phyloP scores from a whole-genome alignment of 2,329 filamentous ascomycete genomes.

The Colletotrichum sp. region DNA sequence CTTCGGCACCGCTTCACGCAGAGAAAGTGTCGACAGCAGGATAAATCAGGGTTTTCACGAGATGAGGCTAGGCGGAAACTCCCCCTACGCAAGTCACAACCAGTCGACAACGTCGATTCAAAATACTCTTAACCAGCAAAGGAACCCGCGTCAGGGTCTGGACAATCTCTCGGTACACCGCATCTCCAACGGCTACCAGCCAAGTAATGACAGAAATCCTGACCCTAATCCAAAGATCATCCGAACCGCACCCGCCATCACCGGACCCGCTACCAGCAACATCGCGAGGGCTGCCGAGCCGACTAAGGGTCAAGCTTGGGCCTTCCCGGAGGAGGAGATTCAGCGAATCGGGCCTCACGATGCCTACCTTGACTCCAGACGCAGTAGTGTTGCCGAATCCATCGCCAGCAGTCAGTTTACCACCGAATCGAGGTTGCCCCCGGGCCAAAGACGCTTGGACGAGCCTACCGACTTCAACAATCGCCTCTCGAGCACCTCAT shows the following conservation, averaged over 20 bases:
- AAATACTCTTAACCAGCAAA: constrained; percentile 70
- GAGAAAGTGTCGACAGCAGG: constrained; percentile 81
- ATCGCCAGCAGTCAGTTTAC: constrained; percentile 82
- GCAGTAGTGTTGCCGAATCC: constrained; percentile 79
- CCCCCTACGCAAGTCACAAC: constrained; percentile 79
- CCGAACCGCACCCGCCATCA: constrained; percentile 77
- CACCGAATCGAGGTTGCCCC: constrained; percentile 72
- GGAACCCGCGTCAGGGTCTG: constrained; percentile 59
- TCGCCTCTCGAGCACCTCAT: constrained; percentile 54
- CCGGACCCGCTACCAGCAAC: constrained; percentile 68
- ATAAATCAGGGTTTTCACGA: constrained; percentile 76
- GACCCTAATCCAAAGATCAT: constrained; percentile 56
- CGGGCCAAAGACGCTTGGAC: constrained; percentile 75
- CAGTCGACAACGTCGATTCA: constrained; percentile 78
- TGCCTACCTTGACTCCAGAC: constrained; percentile 67
- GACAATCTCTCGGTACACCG: constrained; percentile 61
- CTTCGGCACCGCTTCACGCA: constrained; percentile 59
- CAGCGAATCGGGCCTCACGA: constrained; percentile 52
- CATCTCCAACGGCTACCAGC: constrained; percentile 70
- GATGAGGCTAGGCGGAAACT: constrained; percentile 69
- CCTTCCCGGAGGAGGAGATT: constrained; percentile 77
- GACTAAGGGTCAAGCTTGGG: constrained; percentile 84
- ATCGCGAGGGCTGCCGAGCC: constrained; percentile 77
- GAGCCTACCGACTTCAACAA: constrained; percentile 55
- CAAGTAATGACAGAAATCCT: constrained; percentile 62